A percentile compares a stretch with the other conserved stretches of the same genome.
Evolutionary conservation across 495 filamentous ascomycete genomes (phyloP).

Genomic region (Daldinia childiae): DNA sequence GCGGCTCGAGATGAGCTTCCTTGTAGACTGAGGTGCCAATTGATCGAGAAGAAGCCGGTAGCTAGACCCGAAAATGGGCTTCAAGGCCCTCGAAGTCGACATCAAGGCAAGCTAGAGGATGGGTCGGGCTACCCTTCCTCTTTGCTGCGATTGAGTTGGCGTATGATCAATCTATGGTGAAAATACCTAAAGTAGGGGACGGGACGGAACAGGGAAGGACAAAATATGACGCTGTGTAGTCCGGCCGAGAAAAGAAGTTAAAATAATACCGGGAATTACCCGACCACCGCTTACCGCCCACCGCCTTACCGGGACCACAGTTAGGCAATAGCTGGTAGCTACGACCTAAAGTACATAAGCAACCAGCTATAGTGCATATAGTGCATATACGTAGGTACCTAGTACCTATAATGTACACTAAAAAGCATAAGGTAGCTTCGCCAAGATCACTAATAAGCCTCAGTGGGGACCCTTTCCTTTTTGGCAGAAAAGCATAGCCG

Average conservation of each 20-base stretch:
- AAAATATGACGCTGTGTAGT: conserved; percentile 29
- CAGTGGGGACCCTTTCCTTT: conserved; percentile 33
- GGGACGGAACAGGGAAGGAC: too few species aligned
- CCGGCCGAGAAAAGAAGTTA: conserved; percentile 18
- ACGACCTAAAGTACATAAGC: not conserved
- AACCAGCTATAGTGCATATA: not conserved
- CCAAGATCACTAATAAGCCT: conserved; percentile 42
- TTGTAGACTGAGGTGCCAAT: conserved; percentile 36
- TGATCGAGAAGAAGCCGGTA: conserved; percentile 44
- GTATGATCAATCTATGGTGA: not conserved
- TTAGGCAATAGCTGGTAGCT: not conserved
- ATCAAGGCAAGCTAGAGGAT: conserved; percentile 24
- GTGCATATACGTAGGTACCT: not conserved
- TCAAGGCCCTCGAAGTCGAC: conserved; percentile 46
- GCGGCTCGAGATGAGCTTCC: conserved; percentile 37
- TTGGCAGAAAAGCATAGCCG: conserved; percentile 34
- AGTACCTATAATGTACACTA: not conserved
- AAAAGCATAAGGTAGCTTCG: not conserved
- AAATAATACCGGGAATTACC: conserved; percentile 33
- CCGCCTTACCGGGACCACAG: conserved; percentile 22
- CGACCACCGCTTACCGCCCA: conserved; percentile 28
- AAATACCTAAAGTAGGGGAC: not conserved
- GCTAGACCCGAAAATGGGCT: conserved; percentile 45
- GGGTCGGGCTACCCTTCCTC: conserved; percentile 18
- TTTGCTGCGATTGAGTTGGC: conserved; percentile 14